Evolutionary conservation across 768 basidiomycete genomes (phyloP).

Genomic region (Boletus huronensis): DNA sequence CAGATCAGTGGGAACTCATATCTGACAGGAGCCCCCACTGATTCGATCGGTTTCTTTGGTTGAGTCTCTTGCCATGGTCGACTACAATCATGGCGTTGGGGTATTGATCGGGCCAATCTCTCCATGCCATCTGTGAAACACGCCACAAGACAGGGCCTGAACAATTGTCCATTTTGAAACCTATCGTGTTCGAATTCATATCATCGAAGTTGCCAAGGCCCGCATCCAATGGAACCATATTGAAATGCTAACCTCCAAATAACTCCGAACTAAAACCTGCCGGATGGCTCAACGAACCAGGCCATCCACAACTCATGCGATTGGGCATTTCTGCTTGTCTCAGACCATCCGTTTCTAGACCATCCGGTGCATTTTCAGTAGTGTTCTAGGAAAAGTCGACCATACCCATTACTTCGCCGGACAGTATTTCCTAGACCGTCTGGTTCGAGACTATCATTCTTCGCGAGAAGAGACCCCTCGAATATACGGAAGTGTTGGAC

Average conservation of each 20-base stretch:
- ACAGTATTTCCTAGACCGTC: not conserved
- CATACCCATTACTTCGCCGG: not conserved
- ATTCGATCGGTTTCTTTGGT: not conserved
- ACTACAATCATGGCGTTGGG: too few relatives aligned
- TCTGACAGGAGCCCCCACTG: not conserved
- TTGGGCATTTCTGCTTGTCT: not conserved
- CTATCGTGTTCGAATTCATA: not conserved
- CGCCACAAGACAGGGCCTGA: too few relatives aligned
- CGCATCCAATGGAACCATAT: not conserved
- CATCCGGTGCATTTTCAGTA: not conserved
- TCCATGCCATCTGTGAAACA: too few relatives aligned
- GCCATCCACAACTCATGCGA: not conserved
- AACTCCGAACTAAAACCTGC: not conserved
- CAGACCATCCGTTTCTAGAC: not conserved
- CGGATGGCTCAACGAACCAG: not conserved
- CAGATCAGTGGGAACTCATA: not conserved
- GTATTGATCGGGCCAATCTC: too few relatives aligned
- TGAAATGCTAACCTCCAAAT: not conserved
- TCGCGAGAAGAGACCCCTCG: too few relatives aligned
- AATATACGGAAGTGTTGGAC: too few relatives aligned
- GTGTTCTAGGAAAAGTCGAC: not conserved
- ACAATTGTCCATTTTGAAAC: too few relatives aligned
- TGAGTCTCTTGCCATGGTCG: not conserved
- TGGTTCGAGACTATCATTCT: too few relatives aligned
- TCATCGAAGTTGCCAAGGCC: not conserved